Conservation (phyloP, 1,284 basidiomycete species). For the Sutorius eximius region DNA sequence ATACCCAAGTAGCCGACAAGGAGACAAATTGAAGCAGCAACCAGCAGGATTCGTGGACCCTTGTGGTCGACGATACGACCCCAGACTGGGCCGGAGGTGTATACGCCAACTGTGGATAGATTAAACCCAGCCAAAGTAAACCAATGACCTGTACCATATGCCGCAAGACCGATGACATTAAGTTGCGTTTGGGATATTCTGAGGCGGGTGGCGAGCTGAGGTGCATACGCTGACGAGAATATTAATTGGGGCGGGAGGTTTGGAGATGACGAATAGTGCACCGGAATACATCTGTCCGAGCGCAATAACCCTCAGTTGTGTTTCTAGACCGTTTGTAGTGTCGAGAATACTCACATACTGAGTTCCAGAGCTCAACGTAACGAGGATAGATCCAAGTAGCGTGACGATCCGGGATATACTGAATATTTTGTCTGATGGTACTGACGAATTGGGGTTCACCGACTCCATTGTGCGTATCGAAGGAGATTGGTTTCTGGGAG, state of each 20-base stretch:
- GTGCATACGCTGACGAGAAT: constrained; percentile 64
- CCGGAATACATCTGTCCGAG: constrained; percentile 32
- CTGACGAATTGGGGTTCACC: not conserved
- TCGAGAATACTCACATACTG: constrained; percentile 58
- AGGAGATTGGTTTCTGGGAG: not conserved
- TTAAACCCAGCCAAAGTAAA: constrained; percentile 4
- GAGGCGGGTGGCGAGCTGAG: constrained; percentile 73
- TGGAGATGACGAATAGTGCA: constrained; percentile 7
- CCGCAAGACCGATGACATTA: constrained; percentile 71
- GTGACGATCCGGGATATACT: constrained; percentile 35
- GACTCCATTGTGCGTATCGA: constrained; percentile 11
- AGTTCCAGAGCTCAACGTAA: constrained; percentile 63
- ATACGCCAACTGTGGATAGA: constrained; percentile 53
- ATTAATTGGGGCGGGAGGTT: not conserved
- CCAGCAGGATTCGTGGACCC: constrained; percentile 57
- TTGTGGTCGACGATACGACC: constrained; percentile 65
- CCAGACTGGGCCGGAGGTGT: constrained; percentile 63
- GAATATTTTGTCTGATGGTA: constrained; percentile 8
- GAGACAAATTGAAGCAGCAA: constrained; percentile 51
- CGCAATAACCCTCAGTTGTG: not conserved
- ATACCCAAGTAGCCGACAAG: constrained; percentile 69
- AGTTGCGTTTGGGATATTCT: constrained; percentile 71
- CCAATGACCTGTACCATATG: constrained; percentile 48
- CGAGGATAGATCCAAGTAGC: constrained; percentile 53
- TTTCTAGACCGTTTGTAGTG: not conserved